A percentile compares a stretch with the other conserved stretches of the same genome.
Conservation (phyloP, 1,284 basidiomycete genomes). For the Sanghuangporus sanghuang region DNA sequence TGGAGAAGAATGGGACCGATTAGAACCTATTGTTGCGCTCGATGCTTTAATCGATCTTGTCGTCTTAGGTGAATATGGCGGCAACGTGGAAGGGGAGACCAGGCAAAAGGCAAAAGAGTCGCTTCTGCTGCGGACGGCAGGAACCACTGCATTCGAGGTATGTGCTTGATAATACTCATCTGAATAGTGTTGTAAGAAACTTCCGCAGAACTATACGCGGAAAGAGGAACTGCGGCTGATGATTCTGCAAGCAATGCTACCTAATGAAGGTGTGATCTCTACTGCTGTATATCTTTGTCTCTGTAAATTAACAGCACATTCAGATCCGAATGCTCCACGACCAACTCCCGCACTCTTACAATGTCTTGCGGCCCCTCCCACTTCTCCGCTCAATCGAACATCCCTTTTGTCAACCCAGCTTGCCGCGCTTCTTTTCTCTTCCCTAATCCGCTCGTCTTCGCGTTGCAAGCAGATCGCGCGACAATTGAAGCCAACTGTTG, state of each 20-base stretch:
- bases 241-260: conserved; percentile 64
- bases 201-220: conserved; percentile 61
- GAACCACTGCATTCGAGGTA: conserved; percentile 70
- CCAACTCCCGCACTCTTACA: conserved; percentile 63
- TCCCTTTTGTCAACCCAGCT: conserved; percentile 60
- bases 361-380: conserved; percentile 51
- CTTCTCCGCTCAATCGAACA: conserved; percentile 46
- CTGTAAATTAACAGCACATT: conserved; percentile 6
- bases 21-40: conserved; percentile 71
- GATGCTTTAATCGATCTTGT: conserved; percentile 69
- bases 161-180: conserved; percentile 13
- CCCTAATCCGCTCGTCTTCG: conserved; percentile 60
- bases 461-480: conserved; percentile 79
- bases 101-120: conserved; percentile 48
- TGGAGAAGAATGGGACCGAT: conserved; percentile 82
- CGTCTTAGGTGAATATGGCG: conserved; percentile 77
- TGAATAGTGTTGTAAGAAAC: neutral
- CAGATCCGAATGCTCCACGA: conserved; percentile 36
- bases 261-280: conserved; percentile 38
- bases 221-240: conserved; percentile 62
- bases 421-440: conserved; percentile 64
- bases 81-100: conserved; percentile 40
- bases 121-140: conserved; percentile 60
- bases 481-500: conserved; percentile 50
- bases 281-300: conserved; percentile 16